phyloP scores from a whole-genome alignment of 371 early-diverging fungal species.

The Mortierella sp. region DNA sequence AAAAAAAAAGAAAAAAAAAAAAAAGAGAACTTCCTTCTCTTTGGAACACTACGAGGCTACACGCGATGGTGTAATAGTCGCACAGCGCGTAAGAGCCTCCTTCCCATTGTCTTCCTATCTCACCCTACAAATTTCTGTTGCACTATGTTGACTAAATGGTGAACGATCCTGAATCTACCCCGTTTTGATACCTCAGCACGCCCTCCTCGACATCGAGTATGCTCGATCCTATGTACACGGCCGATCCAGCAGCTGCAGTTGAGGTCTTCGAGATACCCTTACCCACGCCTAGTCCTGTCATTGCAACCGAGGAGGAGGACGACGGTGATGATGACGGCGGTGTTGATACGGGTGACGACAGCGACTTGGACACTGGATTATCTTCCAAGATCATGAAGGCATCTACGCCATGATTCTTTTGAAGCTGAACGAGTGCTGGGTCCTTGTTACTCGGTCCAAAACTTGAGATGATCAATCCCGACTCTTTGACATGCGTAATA shows the following conservation, averaged over 20 bases:
- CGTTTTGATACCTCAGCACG: constrained; percentile 29
- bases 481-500: constrained; percentile 89
- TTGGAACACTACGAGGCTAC: no score
- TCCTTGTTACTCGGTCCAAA: constrained; percentile 83
- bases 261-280: not conserved
- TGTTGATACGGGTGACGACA: constrained; percentile 1
- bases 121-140: no score
- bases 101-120: no score
- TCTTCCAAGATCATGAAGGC: constrained; percentile 75
- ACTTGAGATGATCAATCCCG: constrained; percentile 87
- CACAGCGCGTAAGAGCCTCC: no score
- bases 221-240: constrained; percentile 30
- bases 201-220: constrained; percentile 41
- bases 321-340: not conserved
- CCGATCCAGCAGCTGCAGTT: not conserved
- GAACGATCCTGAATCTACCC: constrained; percentile 29
- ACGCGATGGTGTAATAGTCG: no score
- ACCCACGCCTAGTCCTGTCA: constrained; percentile 6
- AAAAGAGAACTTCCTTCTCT: no score
- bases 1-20: no score
- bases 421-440: constrained; percentile 67
- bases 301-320: not conserved
- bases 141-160: no score
- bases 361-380: not conserved
- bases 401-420: constrained; percentile 87